Percentiles rank a stretch among this genome's conserved stretches.
These are phyloP conservation scores for Microbotryum violaceum DNA, from an alignment of 1,284 basidiomycete species.

Conservation along the genomic window DNA sequence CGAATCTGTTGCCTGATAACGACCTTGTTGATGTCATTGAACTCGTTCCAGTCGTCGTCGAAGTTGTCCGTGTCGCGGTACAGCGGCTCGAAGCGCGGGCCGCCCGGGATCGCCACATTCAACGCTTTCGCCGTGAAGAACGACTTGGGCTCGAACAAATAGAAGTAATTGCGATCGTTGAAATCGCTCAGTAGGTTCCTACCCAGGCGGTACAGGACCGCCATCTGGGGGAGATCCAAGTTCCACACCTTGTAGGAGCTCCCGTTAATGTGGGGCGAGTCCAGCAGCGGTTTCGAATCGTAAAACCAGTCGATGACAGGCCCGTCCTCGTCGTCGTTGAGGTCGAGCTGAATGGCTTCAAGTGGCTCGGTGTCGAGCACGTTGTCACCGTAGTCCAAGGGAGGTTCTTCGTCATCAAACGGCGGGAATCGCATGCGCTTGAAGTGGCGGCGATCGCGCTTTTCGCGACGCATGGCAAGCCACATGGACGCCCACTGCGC, in stretches of 20 bases:
- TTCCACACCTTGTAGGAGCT: slow-evolving; percentile 91
- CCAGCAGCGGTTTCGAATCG: slow-evolving; percentile 87
- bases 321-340: slow-evolving; percentile 86
- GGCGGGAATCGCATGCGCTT: slow-evolving; percentile 99
- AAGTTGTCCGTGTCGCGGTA: slow-evolving; percentile 89
- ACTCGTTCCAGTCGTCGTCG: slow-evolving; percentile 99
- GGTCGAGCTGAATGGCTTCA: slow-evolving; percentile 94
- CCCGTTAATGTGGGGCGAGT: slow-evolving; percentile 73
- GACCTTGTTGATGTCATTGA: slow-evolving; percentile 99
- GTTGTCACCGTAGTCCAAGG: slow-evolving; percentile 97
- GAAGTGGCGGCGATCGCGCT: slow-evolving; percentile 96
- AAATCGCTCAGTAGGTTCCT: slow-evolving; percentile 80
- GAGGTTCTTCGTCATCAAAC: slow-evolving; percentile 98
- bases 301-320: slow-evolving; percentile 99
- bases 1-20: slow-evolving; percentile 98
- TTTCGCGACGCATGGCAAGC: slow-evolving; percentile 98
- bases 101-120: slow-evolving; percentile 97
- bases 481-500: slow-evolving; percentile 99
- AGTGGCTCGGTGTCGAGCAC: slow-evolving; percentile 95
- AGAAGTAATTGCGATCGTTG: slow-evolving; percentile 72
- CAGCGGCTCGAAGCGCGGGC: slow-evolving; percentile 84
- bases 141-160: slow-evolving; percentile 81
- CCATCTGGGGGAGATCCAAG: slow-evolving; percentile 86
- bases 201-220: slow-evolving; percentile 91
- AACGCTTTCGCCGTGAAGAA: slow-evolving; percentile 95